phyloP scores from a whole-genome alignment of 2,329 filamentous ascomycete species.

The Teratosphaeria nubilosa region DNA sequence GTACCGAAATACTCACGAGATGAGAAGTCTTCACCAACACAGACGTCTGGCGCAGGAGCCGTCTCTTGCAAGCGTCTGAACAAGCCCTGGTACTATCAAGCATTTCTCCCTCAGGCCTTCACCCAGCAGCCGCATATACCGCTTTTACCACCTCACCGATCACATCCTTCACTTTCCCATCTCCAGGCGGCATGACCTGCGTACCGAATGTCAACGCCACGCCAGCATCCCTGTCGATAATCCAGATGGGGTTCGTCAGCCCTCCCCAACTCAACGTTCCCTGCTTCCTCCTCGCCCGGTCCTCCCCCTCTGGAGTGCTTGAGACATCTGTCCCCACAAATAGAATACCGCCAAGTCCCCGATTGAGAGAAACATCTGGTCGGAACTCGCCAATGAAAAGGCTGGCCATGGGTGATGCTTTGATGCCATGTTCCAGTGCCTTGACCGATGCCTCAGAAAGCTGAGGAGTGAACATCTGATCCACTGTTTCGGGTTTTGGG shows the following conservation, averaged over 20 bases:
- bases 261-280: slow-evolving; percentile 38
- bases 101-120: not conserved
- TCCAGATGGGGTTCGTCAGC: slow-evolving; percentile 39
- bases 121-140: slow-evolving; percentile 27
- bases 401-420: slow-evolving; percentile 19
- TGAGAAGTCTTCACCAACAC: not conserved
- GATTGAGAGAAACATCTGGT: slow-evolving; percentile 20
- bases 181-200: slow-evolving; percentile 35
- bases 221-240: slow-evolving; percentile 29
- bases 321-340: slow-evolving; percentile 28
- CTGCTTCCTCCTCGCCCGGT: slow-evolving; percentile 25
- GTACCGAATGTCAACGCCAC: slow-evolving; percentile 34
- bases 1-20: not conserved
- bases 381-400: slow-evolving; percentile 27
- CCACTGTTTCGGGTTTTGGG: slow-evolving; percentile 32
- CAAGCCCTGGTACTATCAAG: too few species aligned
- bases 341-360: slow-evolving; percentile 36
- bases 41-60: too few species aligned
- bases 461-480: slow-evolving; percentile 40
- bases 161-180: slow-evolving; percentile 26
- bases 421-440: slow-evolving; percentile 19
- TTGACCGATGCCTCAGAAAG: slow-evolving; percentile 24
- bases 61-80: too few species aligned
- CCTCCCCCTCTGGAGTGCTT: not conserved
- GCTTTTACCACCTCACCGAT: slow-evolving; percentile 30